Conservation (phyloP, 1,284 basidiomycete species). For the Tetrapyrgos nigripes region DNA sequence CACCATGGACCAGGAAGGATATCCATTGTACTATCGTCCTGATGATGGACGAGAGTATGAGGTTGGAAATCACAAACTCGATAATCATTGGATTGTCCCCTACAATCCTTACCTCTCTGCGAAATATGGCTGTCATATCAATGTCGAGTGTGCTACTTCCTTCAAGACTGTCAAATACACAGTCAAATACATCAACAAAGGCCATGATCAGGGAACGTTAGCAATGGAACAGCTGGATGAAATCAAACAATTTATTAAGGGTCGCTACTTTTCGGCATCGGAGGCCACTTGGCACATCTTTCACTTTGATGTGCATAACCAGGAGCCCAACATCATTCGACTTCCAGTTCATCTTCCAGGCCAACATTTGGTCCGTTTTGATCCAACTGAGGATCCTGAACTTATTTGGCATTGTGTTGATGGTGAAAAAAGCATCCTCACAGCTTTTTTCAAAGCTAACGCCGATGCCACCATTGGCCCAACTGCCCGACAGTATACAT, state of each 20-base stretch:
- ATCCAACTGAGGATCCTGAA: slow-evolving; percentile 33
- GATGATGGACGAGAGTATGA: slow-evolving; percentile 37
- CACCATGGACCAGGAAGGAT: slow-evolving; percentile 46
- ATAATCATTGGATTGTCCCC: slow-evolving; percentile 40
- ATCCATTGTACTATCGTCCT: slow-evolving; percentile 40
- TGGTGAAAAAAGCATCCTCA: slow-evolving; percentile 36
- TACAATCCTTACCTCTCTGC: slow-evolving; percentile 34
- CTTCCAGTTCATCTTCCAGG: slow-evolving; percentile 45
- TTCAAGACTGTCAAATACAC: slow-evolving; percentile 47
- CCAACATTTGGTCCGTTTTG: slow-evolving; percentile 42
- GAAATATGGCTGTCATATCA: slow-evolving; percentile 32
- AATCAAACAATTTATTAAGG: slow-evolving; percentile 35
- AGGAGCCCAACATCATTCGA: slow-evolving; percentile 41
- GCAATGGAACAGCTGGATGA: slow-evolving; percentile 36
- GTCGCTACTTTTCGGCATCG: slow-evolving; percentile 35
- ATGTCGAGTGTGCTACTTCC: slow-evolving; percentile 37
- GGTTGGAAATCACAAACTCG: slow-evolving; percentile 23
- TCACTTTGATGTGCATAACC: slow-evolving; percentile 37
- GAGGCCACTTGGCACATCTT: slow-evolving; percentile 40
- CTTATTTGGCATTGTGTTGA: slow-evolving; percentile 30
- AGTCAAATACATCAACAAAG: slow-evolving; percentile 57
- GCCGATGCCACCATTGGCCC: slow-evolving; percentile 25
- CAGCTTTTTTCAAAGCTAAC: slow-evolving; percentile 51
- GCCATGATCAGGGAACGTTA: slow-evolving; percentile 42
- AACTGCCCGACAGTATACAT: slow-evolving; percentile 34